Percentiles rank a stretch among this genome's conserved stretches.
Evolutionary conservation across 2,329 filamentous ascomycete genomes (phyloP).

Genomic region (Alternaria sp.): DNA sequence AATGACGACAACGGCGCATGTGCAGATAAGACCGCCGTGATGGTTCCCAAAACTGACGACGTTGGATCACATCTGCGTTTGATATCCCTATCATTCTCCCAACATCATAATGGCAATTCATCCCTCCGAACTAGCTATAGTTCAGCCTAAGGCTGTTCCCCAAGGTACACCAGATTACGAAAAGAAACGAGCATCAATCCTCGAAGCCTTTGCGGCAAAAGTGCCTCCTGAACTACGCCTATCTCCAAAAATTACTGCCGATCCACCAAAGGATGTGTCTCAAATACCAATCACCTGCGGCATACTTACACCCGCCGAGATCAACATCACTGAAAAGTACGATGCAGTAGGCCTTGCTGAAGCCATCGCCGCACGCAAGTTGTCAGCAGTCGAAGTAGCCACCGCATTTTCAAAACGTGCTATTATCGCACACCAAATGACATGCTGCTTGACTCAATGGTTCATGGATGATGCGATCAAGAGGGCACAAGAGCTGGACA

Average conservation of each 20-base stretch:
- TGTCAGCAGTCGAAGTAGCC: conserved; percentile 54
- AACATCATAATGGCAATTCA: conserved; percentile 9
- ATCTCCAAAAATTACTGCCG: conserved; percentile 15
- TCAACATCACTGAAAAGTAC: conserved; percentile 60
- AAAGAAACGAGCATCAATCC: conserved; percentile 21
- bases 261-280: conserved; percentile 29
- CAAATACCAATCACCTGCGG: conserved; percentile 47
- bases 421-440: conserved; percentile 31
- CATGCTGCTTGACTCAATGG: conserved; percentile 31
- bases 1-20: neutral
- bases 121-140: conserved; percentile 11
- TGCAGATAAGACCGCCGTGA: conserved; percentile 1
- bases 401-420: conserved; percentile 30
- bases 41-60: neutral
- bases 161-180: conserved; percentile 32
- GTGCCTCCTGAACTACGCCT: conserved; percentile 24
- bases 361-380: conserved; percentile 49
- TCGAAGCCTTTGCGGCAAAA: conserved; percentile 26
- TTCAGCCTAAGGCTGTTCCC: conserved; percentile 23
- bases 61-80: neutral
- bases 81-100: neutral
- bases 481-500: conserved; percentile 49
- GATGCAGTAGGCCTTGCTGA: conserved; percentile 55
- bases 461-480: conserved; percentile 32
- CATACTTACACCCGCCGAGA: conserved; percentile 56